A percentile compares a stretch with the other conserved stretches of the same genome.
Evolutionary conservation across 139 green algal genomes (phyloP).

Genomic region (Asterochloris erici): DNA sequence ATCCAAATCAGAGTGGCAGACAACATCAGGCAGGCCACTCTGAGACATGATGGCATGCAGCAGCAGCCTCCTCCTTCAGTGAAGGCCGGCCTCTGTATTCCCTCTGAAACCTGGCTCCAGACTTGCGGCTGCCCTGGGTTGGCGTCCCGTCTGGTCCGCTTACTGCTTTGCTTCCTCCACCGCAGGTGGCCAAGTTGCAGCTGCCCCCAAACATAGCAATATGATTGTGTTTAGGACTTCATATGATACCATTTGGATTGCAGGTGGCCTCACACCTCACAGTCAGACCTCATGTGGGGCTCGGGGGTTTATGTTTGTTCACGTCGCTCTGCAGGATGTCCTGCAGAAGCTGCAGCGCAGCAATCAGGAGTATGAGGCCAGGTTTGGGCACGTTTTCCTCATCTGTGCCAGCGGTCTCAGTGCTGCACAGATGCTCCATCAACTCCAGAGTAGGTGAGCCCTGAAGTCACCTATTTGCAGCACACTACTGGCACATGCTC

Average conservation of each 20-base stretch:
- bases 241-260: constrained; percentile 12
- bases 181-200: not conserved
- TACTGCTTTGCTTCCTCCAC: no score
- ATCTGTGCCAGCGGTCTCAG: constrained; percentile 80
- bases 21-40: not conserved
- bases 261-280: not conserved
- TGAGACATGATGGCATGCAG: not conserved
- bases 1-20: not conserved
- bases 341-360: constrained; percentile 55
- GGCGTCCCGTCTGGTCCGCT: no score
- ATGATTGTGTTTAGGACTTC: not conserved
- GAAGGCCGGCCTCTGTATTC: not conserved
- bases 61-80: not conserved
- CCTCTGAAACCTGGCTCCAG: not conserved
- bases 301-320: not conserved
- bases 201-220: not conserved
- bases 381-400: constrained; percentile 93
- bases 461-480: not conserved
- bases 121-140: not conserved
- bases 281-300: not conserved
- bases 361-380: constrained; percentile 76
- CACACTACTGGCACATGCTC: not conserved
- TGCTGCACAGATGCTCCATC: constrained; percentile 59
- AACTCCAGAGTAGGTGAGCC: constrained; percentile 45
- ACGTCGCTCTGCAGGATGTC: no score